Evolutionary conservation across 306 rosid species (phyloP), one percentile per base, ranked within the genome.

Genomic region (Calophaca sinica): DNA sequence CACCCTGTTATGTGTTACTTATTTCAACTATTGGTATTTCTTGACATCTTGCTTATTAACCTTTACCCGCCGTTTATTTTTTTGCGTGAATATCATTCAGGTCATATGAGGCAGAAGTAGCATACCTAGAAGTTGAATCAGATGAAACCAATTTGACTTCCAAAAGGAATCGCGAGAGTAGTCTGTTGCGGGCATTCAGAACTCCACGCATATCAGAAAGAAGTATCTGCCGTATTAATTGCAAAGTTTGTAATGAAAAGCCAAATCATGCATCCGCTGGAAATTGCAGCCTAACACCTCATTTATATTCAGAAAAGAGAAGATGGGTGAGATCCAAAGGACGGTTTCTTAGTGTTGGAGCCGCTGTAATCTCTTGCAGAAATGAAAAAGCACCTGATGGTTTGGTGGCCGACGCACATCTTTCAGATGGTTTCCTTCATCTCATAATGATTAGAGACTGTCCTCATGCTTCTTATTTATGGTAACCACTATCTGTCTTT

Each of bases 311-410:
- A 10, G 88, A 84, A 64, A 87, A 83, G 71, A 58, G 71, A 48
- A 88, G 75, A 77, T 94, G 98, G 98, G 72, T 73, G 81, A 88
- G 32, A 84, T 86, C 96, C 78, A 90, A 79, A 79, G 97, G 98
- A 52, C 87, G 86, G 55, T 94, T 80, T 88, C 85, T 94, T 67
- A 91, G 96, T 72, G 82, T 94, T 5, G 98, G 98, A 65, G 97
- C 98, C 60, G 98, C 98, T 35, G 79, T 94, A 62, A 94, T 91
- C 62, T 88, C 98, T 26, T 83, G 88, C 81, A 86, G 96, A 66
- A 94, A 94, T 74, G 97, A 94, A 80, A 91, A 82, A 51, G 97
- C 98, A 66, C 98, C 98, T 7, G 97, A 91, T 5, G 98, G 98
- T 68, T 86, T 94, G 83, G 97, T 94, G 86, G 96, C 90, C 55